Evolutionary conservation across 2,329 filamentous ascomycete genomes (phyloP).

Genomic region (Alternaria novae-zelandiae): DNA sequence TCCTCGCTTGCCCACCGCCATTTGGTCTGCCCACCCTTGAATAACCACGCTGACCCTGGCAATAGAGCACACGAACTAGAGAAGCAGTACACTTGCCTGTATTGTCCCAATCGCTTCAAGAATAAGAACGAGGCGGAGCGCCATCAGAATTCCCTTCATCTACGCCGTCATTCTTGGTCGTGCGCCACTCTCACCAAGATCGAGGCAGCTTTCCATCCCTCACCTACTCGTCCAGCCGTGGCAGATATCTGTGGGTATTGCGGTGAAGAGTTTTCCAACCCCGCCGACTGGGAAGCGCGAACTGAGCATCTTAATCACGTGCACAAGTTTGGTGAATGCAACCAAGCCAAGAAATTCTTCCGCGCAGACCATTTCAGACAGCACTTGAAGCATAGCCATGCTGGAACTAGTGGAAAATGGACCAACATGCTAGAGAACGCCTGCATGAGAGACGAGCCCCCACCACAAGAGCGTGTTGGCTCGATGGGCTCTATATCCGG

Average conservation of each 20-base stretch:
- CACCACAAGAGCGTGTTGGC: conserved; percentile 54
- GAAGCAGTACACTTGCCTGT: conserved; percentile 94
- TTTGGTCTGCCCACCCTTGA: conserved; percentile 17
- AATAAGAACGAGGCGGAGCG: conserved; percentile 98
- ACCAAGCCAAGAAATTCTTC: conserved; percentile 97
- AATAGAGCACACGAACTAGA: conserved; percentile 84
- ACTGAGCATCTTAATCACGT: conserved; percentile 86
- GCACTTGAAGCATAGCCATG: conserved; percentile 96
- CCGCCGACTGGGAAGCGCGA: conserved; percentile 86
- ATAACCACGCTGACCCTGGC: conserved; percentile 27
- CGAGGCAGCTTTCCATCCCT: conserved; percentile 86
- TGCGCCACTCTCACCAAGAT: conserved; percentile 80
- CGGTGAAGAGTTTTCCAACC: conserved; percentile 87
- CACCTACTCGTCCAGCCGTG: conserved; percentile 64
- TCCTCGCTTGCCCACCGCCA: conserved; percentile 31
- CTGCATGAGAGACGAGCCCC: conserved; percentile 90
- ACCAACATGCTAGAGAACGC: conserved; percentile 97
- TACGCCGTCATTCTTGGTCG: conserved; percentile 94
- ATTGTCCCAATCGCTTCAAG: conserved; percentile 95
- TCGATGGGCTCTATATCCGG: conserved; percentile 42
- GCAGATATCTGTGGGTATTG: conserved; percentile 93
- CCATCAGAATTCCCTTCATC: conserved; percentile 92
- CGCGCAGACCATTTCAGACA: conserved; percentile 97
- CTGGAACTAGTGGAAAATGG: conserved; percentile 96
- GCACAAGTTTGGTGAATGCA: conserved; percentile 98